Evolutionary conservation across 805 yeast species (phyloP), one percentile per base, ranked within the genome.

Genomic region (Kodamaea leandrae): DNA sequence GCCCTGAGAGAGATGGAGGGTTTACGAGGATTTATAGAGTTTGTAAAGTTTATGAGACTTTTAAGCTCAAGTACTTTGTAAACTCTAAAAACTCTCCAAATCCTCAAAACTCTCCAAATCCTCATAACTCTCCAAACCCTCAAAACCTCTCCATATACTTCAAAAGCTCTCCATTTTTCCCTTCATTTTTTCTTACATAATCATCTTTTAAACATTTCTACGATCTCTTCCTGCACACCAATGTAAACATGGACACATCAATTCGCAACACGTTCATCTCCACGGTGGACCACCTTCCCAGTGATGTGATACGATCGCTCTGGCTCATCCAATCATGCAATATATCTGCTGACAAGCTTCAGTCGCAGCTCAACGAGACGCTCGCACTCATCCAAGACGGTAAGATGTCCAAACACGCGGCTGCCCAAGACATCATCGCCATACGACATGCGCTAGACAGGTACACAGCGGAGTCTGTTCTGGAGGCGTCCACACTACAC

Each of bases 261-360:
- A 14, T 37, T n/a, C 41, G 41, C 30, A 39, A 39, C 27, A 27
- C 43, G 8, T 69, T 64, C 47, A 61, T 69, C 23, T 59, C 72
- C 16, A 67, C 72, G 4, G 55, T 68, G 7, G 75, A 69, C 44
- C 75, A 69, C 45, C 53, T 69, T 26, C 74, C 75, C 18, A 61
- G 72, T 41, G 75, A 69, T 42, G 53, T 69, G 3, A 57, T 68
- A 30, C 63, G 75, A 36, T 64, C 72, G 6, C 49, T 68, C 7
- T 69, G 75, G 75, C 49, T 68, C 13, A 57, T 69, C 3, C 75
- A 69, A 39, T 49, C 62, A 10, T 58, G 68, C 37, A 69, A 68
- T 40, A 48, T 65, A 15, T 37, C 52, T 7, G 52, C 59, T 3
- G 57, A 53, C 17, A 55, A 58, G 38, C 43, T 40, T 17, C 29